Conservation (phyloP, 352 stramenopile genomes). For the Globisporangium echinulatum region DNA sequence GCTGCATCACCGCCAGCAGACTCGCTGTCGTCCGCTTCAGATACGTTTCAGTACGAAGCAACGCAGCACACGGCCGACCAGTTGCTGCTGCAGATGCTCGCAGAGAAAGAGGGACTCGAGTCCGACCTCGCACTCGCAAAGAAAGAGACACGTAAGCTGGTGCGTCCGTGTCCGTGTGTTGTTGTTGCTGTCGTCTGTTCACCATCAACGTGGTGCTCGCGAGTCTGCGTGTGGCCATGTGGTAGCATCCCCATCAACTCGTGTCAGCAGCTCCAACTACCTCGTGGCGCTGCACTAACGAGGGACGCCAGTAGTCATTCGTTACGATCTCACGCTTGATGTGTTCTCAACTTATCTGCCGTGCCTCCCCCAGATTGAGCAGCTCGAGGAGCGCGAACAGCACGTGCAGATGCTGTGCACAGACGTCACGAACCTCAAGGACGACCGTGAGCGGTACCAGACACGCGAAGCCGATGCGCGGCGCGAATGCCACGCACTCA, state of each 20-base stretch:
- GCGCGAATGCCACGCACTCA: conserved; percentile 46
- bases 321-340: no score
- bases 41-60: neutral
- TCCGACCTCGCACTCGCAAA: conserved; percentile 28
- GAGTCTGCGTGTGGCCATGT: no score
- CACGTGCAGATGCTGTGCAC: conserved; percentile 38
- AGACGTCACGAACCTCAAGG: conserved; percentile 33
- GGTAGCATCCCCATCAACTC: no score
- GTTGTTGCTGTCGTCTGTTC: neutral
- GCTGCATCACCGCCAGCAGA: no score
- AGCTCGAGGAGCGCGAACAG: conserved; percentile 43
- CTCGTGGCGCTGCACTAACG: no score
- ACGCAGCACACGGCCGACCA: conserved; percentile 28
- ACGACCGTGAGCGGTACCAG: conserved; percentile 60
- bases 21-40: neutral
- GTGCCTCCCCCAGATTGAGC: conserved; percentile 25
- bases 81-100: conserved; percentile 54
- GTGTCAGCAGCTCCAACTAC: no score
- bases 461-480: conserved; percentile 55
- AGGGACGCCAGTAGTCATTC: no score
- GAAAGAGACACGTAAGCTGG: conserved; percentile 42
- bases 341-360: no score
- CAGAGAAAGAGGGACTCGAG: conserved; percentile 62
- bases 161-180: conserved; percentile 5
- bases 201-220: no score